Percentiles rank a stretch among this genome's conserved stretches.
These are phyloP conservation scores for Trichosporon sp. DNA, from an alignment of 1,284 basidiomycete species.

Conservation along the genomic window DNA sequence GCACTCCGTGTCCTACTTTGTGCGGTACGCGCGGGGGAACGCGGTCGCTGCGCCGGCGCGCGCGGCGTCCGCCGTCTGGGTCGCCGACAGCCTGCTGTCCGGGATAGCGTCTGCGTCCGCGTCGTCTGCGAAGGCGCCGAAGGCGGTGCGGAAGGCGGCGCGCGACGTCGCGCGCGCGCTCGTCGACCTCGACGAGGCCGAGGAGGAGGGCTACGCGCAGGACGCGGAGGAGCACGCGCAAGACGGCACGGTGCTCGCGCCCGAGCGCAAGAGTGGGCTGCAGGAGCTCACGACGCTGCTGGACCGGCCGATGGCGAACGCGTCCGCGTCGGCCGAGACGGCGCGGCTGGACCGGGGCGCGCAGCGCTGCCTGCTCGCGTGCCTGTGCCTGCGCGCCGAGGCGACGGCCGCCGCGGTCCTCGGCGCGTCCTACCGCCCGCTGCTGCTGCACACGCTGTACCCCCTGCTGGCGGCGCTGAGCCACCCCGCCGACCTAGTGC, in stretches of 20 bases:
- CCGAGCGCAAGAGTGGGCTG: slow-evolving; percentile 60
- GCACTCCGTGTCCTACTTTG: slow-evolving; percentile 76
- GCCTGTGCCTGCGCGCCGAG: slow-evolving; percentile 66
- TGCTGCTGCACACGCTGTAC: slow-evolving; percentile 77
- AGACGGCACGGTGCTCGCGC: slow-evolving; percentile 36
- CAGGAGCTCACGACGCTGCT: slow-evolving; percentile 46
- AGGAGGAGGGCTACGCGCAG: slow-evolving; percentile 55
- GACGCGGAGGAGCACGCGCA: slow-evolving; percentile 10
- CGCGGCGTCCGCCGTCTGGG: slow-evolving; percentile 75
- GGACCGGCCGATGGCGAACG: slow-evolving; percentile 31
- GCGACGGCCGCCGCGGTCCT: slow-evolving; percentile 63
- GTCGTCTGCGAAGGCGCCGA: slow-evolving; percentile 23
- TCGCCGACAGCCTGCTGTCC: slow-evolving; percentile 66
- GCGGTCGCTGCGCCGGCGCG: slow-evolving; percentile 48
- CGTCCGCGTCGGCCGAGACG: slow-evolving; percentile 29
- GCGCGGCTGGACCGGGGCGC: slow-evolving; percentile 43
- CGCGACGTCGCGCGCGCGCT: slow-evolving; percentile 61
- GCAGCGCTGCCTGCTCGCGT: slow-evolving; percentile 55
- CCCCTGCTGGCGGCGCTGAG: slow-evolving; percentile 72
- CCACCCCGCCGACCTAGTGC: slow-evolving; percentile 64
- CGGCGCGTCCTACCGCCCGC: slow-evolving; percentile 54
- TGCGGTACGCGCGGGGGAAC: slow-evolving; percentile 54
- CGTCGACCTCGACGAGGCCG: slow-evolving; percentile 67
- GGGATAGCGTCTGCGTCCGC: slow-evolving; percentile 57
- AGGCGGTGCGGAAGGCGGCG: slow-evolving; percentile 61